Evolutionary conservation across 192 early-diverging fungal species (phyloP).

Genomic region (Obelidium mucronatum): DNA sequence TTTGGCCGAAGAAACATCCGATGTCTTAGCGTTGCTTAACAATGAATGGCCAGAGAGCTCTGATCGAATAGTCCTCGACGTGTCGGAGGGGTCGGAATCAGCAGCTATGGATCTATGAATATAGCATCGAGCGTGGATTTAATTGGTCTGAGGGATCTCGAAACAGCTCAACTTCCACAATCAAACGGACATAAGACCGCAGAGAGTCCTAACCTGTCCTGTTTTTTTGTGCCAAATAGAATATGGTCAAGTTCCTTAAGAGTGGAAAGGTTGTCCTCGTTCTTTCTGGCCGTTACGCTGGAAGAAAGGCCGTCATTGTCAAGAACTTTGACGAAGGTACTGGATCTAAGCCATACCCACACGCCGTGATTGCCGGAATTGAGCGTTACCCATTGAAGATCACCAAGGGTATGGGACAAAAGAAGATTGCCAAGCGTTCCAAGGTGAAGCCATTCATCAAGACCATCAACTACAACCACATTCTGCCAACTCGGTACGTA

Average conservation of each 20-base stretch:
- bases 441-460: slow-evolving; percentile 99
- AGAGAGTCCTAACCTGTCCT: not conserved
- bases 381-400: slow-evolving; percentile 98
- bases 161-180: not conserved
- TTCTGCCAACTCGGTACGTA: slow-evolving; percentile 98
- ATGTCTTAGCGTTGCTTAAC: no score
- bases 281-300: slow-evolving; percentile 97
- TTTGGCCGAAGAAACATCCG: no score
- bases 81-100: not conserved
- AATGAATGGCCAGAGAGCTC: not conserved
- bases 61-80: not conserved
- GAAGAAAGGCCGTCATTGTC: slow-evolving; percentile 99
- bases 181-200: not conserved
- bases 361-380: slow-evolving; percentile 98
- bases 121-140: no score
- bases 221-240: not conserved
- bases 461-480: slow-evolving; percentile 98
- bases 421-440: slow-evolving; percentile 95
- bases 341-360: slow-evolving; percentile 94
- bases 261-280: slow-evolving; percentile 83
- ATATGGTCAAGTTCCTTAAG: slow-evolving; percentile 56
- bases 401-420: slow-evolving; percentile 93
- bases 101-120: no score
- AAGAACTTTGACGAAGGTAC: slow-evolving; percentile 97
- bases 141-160: not conserved